Conservation (phyloP, 169 alveolate genomes). For the Plasmodium coatneyi region DNA sequence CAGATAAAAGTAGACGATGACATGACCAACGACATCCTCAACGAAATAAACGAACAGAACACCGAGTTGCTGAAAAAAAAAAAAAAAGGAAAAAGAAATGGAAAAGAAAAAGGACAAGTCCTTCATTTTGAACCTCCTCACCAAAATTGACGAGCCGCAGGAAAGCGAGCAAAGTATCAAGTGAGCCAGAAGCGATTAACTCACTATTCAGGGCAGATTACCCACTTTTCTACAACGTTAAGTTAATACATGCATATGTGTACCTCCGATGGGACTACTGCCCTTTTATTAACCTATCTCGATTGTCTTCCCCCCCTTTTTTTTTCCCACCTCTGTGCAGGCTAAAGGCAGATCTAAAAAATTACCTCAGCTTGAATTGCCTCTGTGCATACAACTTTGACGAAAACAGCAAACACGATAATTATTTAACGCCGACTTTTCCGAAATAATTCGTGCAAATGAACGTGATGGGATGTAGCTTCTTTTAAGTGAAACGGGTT, state of each 20-base stretch:
- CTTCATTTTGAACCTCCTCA: constrained; percentile 44
- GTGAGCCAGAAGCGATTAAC: neutral
- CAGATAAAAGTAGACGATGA: constrained; percentile 8
- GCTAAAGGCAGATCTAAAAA: constrained; percentile 54
- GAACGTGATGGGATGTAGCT: neutral
- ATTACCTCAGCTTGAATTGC: constrained; percentile 53
- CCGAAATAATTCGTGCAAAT: constrained; percentile 21
- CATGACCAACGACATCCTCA: constrained; percentile 18
- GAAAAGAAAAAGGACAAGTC: constrained; percentile 64
- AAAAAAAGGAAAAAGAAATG: constrained; percentile 49
- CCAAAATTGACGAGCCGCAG: constrained; percentile 43
- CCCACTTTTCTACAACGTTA: neutral
- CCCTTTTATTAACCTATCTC: neutral
- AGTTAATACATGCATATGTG: neutral
- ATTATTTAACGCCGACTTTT: constrained; percentile 43
- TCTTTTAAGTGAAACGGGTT: neutral
- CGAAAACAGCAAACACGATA: constrained; percentile 47
- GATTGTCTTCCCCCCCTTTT: neutral
- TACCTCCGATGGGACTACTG: neutral
- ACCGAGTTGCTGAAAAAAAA: constrained; percentile 23
- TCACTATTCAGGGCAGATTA: neutral
- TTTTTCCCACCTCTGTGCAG: neutral
- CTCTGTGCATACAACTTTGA: constrained; percentile 46
- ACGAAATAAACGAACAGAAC: constrained; percentile 46
- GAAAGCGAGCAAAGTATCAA: constrained; percentile 42